Conservation (phyloP, 768 basidiomycete species). For the Harrya chromipes region DNA sequence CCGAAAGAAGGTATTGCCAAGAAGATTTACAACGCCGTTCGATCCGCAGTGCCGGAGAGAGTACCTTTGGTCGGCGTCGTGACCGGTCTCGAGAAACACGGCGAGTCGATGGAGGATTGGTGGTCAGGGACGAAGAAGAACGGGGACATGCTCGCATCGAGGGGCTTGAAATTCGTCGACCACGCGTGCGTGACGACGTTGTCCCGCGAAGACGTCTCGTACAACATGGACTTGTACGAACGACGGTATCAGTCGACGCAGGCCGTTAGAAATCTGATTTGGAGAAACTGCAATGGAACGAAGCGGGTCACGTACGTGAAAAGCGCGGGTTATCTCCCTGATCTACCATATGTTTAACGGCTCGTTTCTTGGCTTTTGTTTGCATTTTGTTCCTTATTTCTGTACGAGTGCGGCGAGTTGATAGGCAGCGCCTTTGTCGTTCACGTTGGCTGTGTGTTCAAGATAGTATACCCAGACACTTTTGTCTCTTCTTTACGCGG, state of each 20-base stretch:
- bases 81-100: slow-evolving; percentile 36
- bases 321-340: slow-evolving; percentile 27
- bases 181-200: slow-evolving; percentile 43
- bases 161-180: slow-evolving; percentile 36
- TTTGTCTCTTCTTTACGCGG: slow-evolving; percentile 11
- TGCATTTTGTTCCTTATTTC: background rate
- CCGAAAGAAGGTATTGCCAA: slow-evolving; percentile 30
- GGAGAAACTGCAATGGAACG: slow-evolving; percentile 30
- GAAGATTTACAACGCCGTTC: slow-evolving; percentile 25
- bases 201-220: slow-evolving; percentile 30
- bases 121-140: slow-evolving; percentile 34
- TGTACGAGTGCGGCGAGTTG: slow-evolving; percentile 16
- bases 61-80: slow-evolving; percentile 40
- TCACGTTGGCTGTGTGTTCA: slow-evolving; percentile 16
- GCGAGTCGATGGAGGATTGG: slow-evolving; percentile 30
- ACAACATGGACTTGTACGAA: slow-evolving; percentile 33
- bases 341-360: slow-evolving; percentile 20
- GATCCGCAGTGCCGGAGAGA: slow-evolving; percentile 27
- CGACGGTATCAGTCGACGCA: slow-evolving; percentile 29
- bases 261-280: slow-evolving; percentile 24
- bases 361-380: background rate
- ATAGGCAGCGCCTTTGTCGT: slow-evolving; percentile 18
- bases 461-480: slow-evolving; percentile 20
- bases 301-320: slow-evolving; percentile 31
- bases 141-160: slow-evolving; percentile 29